phyloP scores from a whole-genome alignment of 139 green algal genomes.

The Chlorella vulgaris region DNA sequence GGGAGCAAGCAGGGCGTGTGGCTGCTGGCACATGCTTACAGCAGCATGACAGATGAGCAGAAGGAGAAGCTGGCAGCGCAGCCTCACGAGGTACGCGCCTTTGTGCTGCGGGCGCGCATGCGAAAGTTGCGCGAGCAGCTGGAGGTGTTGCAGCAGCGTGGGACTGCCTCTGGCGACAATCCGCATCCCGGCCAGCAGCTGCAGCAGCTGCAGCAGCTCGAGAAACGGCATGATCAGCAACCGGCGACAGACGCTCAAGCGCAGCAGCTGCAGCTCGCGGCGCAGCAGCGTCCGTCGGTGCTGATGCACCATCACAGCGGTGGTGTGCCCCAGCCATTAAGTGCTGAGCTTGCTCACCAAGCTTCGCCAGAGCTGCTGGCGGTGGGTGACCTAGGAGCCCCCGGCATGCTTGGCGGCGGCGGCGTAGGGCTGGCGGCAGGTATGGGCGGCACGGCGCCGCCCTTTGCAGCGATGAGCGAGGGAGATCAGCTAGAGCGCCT shows the following conservation, averaged over 20 bases:
- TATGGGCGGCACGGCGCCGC: not conserved
- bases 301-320: not conserved
- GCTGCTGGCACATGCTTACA: constrained; percentile 24
- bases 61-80: constrained; percentile 23
- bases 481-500: constrained; percentile 5
- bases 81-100: constrained; percentile 2
- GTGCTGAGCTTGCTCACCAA: not conserved
- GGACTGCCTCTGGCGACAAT: too few relatives aligned
- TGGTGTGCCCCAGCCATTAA: too few relatives aligned
- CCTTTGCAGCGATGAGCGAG: not conserved
- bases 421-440: not conserved
- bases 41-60: constrained; percentile 9
- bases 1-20: not conserved
- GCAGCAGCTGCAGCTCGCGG: not conserved
- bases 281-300: not conserved
- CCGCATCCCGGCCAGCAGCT: not conserved
- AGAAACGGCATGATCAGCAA: not conserved
- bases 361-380: not conserved
- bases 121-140: constrained; percentile 14
- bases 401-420: not conserved
- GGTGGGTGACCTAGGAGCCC: not conserved
- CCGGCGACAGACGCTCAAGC: too few relatives aligned
- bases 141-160: not conserved
- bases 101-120: constrained; percentile 22
- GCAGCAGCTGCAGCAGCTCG: not conserved